Evolutionary conservation across 2,329 filamentous ascomycete species (phyloP).

Genomic region (Aspergillus ibericus): DNA sequence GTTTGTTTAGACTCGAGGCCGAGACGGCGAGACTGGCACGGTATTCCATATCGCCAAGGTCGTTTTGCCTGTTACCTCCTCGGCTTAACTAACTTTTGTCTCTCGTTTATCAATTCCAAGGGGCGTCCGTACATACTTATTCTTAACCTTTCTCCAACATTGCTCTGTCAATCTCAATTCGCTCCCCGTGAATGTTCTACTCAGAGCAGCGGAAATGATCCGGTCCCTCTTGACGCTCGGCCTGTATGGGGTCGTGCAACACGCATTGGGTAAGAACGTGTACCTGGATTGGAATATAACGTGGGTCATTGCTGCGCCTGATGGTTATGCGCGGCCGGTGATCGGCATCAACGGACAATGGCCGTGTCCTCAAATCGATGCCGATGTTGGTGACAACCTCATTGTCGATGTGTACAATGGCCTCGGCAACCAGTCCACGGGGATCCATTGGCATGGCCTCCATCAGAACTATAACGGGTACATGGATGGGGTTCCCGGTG

Average conservation of each 20-base stretch:
- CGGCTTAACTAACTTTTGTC: neutral
- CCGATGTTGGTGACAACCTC: slow-evolving; percentile 37
- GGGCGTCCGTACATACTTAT: neutral
- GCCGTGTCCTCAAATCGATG: slow-evolving; percentile 58
- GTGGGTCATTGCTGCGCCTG: slow-evolving; percentile 2
- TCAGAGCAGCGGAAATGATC: slow-evolving; percentile 2
- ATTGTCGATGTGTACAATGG: slow-evolving; percentile 43
- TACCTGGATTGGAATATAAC: slow-evolving; percentile 32
- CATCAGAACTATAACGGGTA: slow-evolving; percentile 65
- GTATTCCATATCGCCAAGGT: neutral
- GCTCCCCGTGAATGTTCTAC: neutral
- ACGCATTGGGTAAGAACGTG: slow-evolving; percentile 33
- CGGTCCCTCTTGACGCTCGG: neutral
- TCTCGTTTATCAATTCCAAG: neutral
- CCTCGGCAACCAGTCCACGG: slow-evolving; percentile 40
- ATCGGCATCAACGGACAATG: slow-evolving; percentile 1
- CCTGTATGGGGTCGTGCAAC: neutral
- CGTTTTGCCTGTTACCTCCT: neutral
- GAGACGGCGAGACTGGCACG: neutral
- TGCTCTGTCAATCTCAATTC: neutral
- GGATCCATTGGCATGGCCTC: slow-evolving; percentile 66
- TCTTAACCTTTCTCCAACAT: neutral
- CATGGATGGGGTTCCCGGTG: slow-evolving; percentile 69
- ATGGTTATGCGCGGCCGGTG: neutral
- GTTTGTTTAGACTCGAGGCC: slow-evolving; percentile 3